Evolutionary conservation across 768 basidiomycete species (phyloP).

Genomic region (Suillus cothurnatus): DNA sequence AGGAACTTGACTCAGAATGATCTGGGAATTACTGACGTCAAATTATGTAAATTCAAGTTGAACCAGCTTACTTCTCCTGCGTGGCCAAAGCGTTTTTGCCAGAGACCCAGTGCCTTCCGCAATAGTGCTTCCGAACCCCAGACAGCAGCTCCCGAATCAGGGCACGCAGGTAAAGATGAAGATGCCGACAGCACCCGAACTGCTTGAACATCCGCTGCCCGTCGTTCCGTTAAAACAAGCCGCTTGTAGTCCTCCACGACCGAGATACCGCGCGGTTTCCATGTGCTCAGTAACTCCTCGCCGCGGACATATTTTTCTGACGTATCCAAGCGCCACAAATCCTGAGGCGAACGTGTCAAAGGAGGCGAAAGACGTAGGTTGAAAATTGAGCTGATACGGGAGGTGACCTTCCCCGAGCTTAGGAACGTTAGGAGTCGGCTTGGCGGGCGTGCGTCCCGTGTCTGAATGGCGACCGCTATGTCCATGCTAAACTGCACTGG

Average conservation of each 20-base stretch:
- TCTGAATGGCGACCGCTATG: slow-evolving; percentile 79
- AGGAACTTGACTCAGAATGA: slow-evolving; percentile 75
- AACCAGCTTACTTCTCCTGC: slow-evolving; percentile 61
- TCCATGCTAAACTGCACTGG: slow-evolving; percentile 91
- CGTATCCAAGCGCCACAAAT: slow-evolving; percentile 95
- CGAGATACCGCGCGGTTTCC: slow-evolving; percentile 88
- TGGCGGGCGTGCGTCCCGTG: slow-evolving; percentile 84
- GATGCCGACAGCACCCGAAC: slow-evolving; percentile 74
- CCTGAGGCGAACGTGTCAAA: slow-evolving; percentile 81
- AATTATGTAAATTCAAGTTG: slow-evolving; percentile 8
- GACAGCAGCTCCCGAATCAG: slow-evolving; percentile 49
- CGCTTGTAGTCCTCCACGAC: slow-evolving; percentile 86
- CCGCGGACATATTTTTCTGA: slow-evolving; percentile 94
- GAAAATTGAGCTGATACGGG: slow-evolving; percentile 85
- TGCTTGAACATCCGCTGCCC: slow-evolving; percentile 89
- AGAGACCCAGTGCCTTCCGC: slow-evolving; percentile 68
- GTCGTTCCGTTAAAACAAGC: slow-evolving; percentile 68
- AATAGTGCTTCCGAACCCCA: slow-evolving; percentile 74
- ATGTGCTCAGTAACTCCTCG: slow-evolving; percentile 79
- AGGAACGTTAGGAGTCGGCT: slow-evolving; percentile 78
- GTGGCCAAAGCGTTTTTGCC: slow-evolving; percentile 84
- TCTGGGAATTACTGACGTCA: slow-evolving; percentile 46
- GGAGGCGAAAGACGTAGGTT: slow-evolving; percentile 80
- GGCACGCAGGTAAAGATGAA: slow-evolving; percentile 45
- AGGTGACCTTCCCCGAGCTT: slow-evolving; percentile 72